These are phyloP conservation scores for Paraphoma chrysanthemicola DNA, from an alignment of 2,329 filamentous ascomycete species.

Conservation along the genomic window DNA sequence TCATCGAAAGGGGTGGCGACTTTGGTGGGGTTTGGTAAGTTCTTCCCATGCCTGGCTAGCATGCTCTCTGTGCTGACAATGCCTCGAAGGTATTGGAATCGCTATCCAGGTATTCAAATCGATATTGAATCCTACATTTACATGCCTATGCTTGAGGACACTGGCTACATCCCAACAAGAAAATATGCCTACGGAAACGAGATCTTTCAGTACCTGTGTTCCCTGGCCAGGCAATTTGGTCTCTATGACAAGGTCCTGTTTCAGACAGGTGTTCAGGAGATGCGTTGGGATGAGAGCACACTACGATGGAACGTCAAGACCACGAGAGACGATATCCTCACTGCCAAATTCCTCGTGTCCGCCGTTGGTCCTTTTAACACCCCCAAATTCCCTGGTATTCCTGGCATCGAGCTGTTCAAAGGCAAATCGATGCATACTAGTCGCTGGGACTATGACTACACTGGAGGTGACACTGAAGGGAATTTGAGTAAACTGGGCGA, in stretches of 20 bases:
- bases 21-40: constrained; percentile 56
- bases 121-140: constrained; percentile 41
- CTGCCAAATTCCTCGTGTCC: constrained; percentile 28
- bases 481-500: constrained; percentile 31
- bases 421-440: constrained; percentile 39
- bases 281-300: constrained; percentile 56
- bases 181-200: constrained; percentile 56
- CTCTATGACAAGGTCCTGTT: constrained; percentile 56
- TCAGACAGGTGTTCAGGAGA: constrained; percentile 51
- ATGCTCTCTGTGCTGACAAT: neutral
- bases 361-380: constrained; percentile 44
- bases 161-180: constrained; percentile 61
- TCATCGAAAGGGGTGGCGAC: constrained; percentile 53
- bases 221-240: constrained; percentile 54
- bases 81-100: constrained; percentile 53
- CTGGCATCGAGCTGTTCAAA: constrained; percentile 23
- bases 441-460: constrained; percentile 26
- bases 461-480: too few species aligned
- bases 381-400: constrained; percentile 40
- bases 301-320: constrained; percentile 39
- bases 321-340: constrained; percentile 33
- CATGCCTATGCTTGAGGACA: constrained; percentile 36
- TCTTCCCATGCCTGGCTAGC: constrained; percentile 37
- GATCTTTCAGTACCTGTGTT: constrained; percentile 56
- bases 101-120: constrained; percentile 33